A percentile compares a stretch with the other conserved stretches of the same genome.
phyloP scores from a whole-genome alignment of 2,329 filamentous ascomycete species.

The Aspergillus sp. region DNA sequence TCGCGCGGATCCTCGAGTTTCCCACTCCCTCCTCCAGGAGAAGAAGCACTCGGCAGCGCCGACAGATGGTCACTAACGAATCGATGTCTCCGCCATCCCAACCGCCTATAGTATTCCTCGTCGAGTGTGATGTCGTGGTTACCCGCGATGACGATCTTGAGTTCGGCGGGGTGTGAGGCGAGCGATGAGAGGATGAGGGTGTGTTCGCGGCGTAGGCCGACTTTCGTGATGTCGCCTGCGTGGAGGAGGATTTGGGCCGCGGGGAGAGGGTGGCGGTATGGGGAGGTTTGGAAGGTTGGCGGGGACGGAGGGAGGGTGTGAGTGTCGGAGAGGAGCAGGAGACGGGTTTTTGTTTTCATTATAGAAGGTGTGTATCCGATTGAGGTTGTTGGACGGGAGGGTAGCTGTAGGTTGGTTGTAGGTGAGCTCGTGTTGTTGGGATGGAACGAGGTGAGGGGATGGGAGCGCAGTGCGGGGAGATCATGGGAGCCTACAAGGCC shows the following conservation, averaged over 20 bases:
- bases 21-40: background rate
- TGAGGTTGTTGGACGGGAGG: background rate
- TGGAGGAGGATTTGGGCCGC: conserved; percentile 60
- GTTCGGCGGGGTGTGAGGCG: conserved; percentile 52
- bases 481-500: background rate
- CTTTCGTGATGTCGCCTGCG: conserved; percentile 62
- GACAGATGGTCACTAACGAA: conserved; percentile 22
- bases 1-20: conserved; percentile 27
- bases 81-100: conserved; percentile 35
- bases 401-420: background rate
- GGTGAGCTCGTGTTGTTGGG: background rate
- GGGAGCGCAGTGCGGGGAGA: background rate
- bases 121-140: conserved; percentile 67
- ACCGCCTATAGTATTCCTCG: conserved; percentile 48
- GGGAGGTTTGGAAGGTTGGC: conserved; percentile 28
- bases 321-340: conserved; percentile 51
- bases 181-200: conserved; percentile 53
- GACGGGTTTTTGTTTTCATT: conserved; percentile 42
- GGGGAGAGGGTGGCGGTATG: conserved; percentile 53
- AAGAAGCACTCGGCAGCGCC: background rate
- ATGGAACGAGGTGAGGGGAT: background rate
- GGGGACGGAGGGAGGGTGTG: conserved; percentile 38
- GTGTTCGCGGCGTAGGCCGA: conserved; percentile 55
- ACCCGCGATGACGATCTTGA: conserved; percentile 67
- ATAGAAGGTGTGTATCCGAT: background rate